Evolutionary conservation across 352 stramenopile genomes (phyloP).

Genomic region (Globisporangium alternatum): DNA sequence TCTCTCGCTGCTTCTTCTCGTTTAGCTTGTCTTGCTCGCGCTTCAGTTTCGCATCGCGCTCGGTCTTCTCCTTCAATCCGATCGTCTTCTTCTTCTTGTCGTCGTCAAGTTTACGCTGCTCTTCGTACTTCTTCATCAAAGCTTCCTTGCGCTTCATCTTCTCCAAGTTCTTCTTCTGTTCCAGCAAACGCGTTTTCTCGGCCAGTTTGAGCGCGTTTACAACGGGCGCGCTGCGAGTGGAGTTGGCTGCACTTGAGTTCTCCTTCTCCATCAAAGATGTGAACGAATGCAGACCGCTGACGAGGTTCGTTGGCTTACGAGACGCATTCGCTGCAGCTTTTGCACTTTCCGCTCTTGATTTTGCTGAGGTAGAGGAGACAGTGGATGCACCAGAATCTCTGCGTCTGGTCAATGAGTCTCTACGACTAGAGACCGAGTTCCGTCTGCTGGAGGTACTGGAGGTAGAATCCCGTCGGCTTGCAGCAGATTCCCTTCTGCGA

Average conservation of each 20-base stretch:
- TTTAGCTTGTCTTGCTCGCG: constrained; percentile 44
- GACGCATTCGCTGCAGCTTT: constrained; percentile 3
- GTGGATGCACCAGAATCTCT: constrained; percentile 53
- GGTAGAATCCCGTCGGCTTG: constrained; percentile 10
- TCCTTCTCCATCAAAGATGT: constrained; percentile 66
- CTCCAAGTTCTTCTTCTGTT: constrained; percentile 69
- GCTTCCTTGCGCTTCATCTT: constrained; percentile 63
- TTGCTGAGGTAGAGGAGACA: constrained; percentile 49
- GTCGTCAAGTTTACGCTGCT: constrained; percentile 61
- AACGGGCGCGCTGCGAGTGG: constrained; percentile 39
- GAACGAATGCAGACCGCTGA: constrained; percentile 75
- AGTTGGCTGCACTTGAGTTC: constrained; percentile 22
- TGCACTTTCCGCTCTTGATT: constrained; percentile 21
- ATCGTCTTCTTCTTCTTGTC: constrained; percentile 60
- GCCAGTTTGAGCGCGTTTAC: constrained; percentile 74
- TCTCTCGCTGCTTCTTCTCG: constrained; percentile 63
- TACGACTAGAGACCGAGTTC: constrained; percentile 9
- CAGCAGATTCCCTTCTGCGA: constrained; percentile 6
- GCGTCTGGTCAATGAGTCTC: constrained; percentile 13
- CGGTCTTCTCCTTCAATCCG: constrained; percentile 56
- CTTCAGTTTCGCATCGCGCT: constrained; percentile 51
- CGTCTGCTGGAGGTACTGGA: constrained; percentile 7
- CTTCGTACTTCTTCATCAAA: constrained; percentile 67
- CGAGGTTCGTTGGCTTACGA: constrained; percentile 56
- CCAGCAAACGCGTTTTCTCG: constrained; percentile 54